Conservation (phyloP, 2,329 filamentous ascomycete genomes). For the Chaetomiaceae sp. region DNA sequence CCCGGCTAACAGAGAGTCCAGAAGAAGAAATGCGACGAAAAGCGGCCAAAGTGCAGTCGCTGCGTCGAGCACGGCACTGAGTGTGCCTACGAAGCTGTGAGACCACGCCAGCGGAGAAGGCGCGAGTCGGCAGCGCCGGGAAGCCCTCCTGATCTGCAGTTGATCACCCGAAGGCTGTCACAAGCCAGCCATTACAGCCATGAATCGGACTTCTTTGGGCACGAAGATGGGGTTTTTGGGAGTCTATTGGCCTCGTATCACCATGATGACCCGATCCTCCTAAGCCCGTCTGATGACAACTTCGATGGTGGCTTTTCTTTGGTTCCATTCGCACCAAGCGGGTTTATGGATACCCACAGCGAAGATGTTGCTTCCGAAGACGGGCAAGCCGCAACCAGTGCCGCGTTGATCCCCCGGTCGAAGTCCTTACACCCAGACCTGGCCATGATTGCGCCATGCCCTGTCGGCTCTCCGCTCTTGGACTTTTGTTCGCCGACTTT, state of each 20-base stretch:
- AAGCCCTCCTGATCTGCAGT: not conserved
- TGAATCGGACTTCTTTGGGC: conserved; percentile 2
- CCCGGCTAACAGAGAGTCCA: conserved; percentile 26
- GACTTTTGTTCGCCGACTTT: conserved; percentile 52
- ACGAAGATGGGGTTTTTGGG: not conserved
- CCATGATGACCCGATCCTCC: conserved; percentile 12
- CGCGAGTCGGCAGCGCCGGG: conserved; percentile 30
- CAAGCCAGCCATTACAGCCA: conserved; percentile 21
- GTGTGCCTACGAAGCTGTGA: conserved; percentile 48
- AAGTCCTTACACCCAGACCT: conserved; percentile 34
- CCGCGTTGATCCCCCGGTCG: conserved; percentile 13
- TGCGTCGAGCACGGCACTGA: conserved; percentile 46
- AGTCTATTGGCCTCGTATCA: conserved; percentile 1
- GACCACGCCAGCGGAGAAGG: conserved; percentile 39
- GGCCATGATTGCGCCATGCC: conserved; percentile 40
- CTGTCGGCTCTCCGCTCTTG: conserved; percentile 39
- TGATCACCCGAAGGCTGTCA: conserved; percentile 20
- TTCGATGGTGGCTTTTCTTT: conserved; percentile 16
- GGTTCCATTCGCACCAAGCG: conserved; percentile 9
- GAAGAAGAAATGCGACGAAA: conserved; percentile 58
- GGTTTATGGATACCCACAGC: conserved; percentile 1
- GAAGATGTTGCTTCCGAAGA: conserved; percentile 5
- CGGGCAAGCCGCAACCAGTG: not conserved
- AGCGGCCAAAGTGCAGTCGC: conserved; percentile 46
- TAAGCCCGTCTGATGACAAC: conserved; percentile 17